Conservation (phyloP, 2,329 filamentous ascomycete species). For the Grosmannia serpens region DNA sequence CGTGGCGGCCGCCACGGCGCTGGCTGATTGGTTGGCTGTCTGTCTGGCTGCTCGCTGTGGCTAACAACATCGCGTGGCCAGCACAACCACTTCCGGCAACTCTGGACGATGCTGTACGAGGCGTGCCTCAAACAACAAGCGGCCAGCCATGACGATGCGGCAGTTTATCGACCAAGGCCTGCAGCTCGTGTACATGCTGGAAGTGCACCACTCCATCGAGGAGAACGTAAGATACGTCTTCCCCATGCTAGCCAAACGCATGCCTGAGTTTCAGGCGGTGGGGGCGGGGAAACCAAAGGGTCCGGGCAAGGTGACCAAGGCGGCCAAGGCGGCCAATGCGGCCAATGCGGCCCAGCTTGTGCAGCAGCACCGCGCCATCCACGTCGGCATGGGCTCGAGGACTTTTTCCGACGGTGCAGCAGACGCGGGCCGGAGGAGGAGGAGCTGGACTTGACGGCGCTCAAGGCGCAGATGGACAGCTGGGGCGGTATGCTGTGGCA, state of each 20-base stretch:
- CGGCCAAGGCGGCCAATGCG: no score
- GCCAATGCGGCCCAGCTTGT: conserved; percentile 48
- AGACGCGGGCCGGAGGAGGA: conserved; percentile 31
- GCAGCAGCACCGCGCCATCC: conserved; percentile 67
- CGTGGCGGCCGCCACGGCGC: neutral
- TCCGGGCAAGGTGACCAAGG: neutral
- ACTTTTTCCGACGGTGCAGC: conserved; percentile 52
- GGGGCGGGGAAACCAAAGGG: conserved; percentile 1
- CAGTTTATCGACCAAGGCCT: conserved; percentile 58
- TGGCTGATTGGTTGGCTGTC: neutral
- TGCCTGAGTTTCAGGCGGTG: conserved; percentile 59
- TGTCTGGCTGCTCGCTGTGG: no score
- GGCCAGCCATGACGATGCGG: conserved; percentile 53
- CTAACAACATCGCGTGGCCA: conserved; percentile 21
- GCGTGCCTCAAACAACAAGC: conserved; percentile 47
- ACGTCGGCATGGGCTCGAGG: conserved; percentile 57
- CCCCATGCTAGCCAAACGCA: conserved; percentile 61
- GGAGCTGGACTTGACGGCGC: conserved; percentile 41
- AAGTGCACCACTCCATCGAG: conserved; percentile 71
- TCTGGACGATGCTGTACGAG: conserved; percentile 60
- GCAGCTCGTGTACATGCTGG: conserved; percentile 60
- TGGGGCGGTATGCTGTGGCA: conserved; percentile 72
- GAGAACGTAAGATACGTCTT: conserved; percentile 68
- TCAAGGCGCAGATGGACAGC: conserved; percentile 62
- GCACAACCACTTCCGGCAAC: conserved; percentile 66